Evolutionary conservation across 768 basidiomycete species (phyloP).

Genomic region (Russula compacta): DNA sequence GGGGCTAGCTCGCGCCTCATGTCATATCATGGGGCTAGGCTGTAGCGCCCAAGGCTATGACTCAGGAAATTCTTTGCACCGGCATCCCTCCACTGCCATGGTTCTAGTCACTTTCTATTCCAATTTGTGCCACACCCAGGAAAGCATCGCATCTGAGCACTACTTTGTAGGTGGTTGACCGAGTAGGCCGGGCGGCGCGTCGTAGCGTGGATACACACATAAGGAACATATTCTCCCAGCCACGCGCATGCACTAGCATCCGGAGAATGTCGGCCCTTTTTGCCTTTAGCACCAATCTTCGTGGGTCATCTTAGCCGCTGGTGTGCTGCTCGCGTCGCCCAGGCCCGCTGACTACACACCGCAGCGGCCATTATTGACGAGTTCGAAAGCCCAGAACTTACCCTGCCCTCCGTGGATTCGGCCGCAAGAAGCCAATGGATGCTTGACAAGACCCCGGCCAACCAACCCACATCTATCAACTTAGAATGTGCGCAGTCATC

Average conservation of each 20-base stretch:
- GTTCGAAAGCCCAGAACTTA: conserved; percentile 38
- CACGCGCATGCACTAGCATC: conserved; percentile 56
- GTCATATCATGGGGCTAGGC: background rate
- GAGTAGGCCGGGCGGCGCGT: conserved; percentile 58
- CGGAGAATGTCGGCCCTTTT: conserved; percentile 65
- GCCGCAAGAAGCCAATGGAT: background rate
- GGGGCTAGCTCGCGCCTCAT: conserved; percentile 11
- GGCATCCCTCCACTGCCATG: background rate
- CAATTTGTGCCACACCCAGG: background rate
- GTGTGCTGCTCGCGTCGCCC: no score
- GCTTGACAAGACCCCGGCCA: background rate
- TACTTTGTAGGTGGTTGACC: conserved; percentile 52
- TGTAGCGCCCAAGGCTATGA: conserved; percentile 3
- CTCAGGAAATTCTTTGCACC: conserved; percentile 1
- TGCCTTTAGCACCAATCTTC: conserved; percentile 55
- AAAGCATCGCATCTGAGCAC: background rate
- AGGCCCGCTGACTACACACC: background rate
- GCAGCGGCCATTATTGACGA: conserved; percentile 46
- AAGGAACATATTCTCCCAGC: conserved; percentile 60
- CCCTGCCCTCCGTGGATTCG: conserved; percentile 15
- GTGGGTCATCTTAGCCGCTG: conserved; percentile 34
- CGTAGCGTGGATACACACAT: conserved; percentile 62
- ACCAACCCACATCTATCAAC: background rate
- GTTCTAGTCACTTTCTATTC: background rate
- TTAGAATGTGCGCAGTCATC: background rate